Evolutionary conservation across 441 rosid genomes (phyloP).

Genomic region (Dalechampia spathulata): DNA sequence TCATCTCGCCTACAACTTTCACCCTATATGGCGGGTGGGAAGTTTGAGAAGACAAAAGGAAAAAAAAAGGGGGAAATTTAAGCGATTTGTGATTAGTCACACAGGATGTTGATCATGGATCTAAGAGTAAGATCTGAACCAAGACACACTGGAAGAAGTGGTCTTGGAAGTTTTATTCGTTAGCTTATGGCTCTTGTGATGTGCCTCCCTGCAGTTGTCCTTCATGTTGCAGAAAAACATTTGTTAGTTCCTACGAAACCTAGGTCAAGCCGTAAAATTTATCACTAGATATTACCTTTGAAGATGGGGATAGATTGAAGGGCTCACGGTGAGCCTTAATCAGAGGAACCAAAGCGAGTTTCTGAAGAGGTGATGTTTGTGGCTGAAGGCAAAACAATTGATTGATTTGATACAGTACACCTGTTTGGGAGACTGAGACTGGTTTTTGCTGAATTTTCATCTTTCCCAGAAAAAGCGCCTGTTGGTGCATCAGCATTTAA

Average conservation of each 20-base stretch:
- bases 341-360: too few species aligned
- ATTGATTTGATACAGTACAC: slow-evolving; percentile 28
- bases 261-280: too few species aligned
- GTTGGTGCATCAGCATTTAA: slow-evolving; percentile 25
- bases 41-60: not conserved
- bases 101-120: slow-evolving; percentile 11
- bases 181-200: slow-evolving; percentile 26
- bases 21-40: too few species aligned
- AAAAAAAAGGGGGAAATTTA: not conserved
- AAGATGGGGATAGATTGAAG: too few species aligned
- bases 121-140: slow-evolving; percentile 14
- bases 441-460: slow-evolving; percentile 26
- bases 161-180: slow-evolving; percentile 24
- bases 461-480: slow-evolving; percentile 32
- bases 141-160: slow-evolving; percentile 33
- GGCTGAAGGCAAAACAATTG: slow-evolving; percentile 24
- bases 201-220: slow-evolving; percentile 38
- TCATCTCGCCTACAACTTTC: too few species aligned
- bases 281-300: too few species aligned
- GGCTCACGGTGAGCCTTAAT: too few species aligned
- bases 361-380: slow-evolving; percentile 22
- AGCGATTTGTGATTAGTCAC: not conserved
- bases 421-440: slow-evolving; percentile 26
- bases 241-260: slow-evolving; percentile 10
- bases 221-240: slow-evolving; percentile 21